Evolutionary conservation across 2,329 filamentous ascomycete genomes (phyloP).

Genomic region (Trichoderma citrinoviride): DNA sequence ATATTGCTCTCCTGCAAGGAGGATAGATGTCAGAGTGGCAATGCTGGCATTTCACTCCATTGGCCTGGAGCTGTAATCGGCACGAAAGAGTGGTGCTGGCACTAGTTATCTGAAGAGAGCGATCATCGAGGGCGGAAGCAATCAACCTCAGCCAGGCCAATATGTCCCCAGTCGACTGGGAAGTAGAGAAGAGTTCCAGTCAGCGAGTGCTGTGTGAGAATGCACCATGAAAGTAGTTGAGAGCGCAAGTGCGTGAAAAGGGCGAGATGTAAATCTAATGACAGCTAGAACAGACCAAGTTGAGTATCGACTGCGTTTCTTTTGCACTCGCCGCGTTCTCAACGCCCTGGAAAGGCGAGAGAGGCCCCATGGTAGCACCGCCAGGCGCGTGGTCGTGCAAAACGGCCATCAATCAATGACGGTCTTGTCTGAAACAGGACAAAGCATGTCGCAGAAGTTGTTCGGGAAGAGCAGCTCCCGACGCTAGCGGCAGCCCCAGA

Average conservation of each 20-base stretch:
- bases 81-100: not conserved
- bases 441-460: constrained; percentile 9
- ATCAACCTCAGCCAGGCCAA: not conserved
- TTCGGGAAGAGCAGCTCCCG: constrained; percentile 13
- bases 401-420: not conserved
- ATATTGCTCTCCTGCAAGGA: not conserved
- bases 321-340: not conserved
- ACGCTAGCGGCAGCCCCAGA: constrained; percentile 3
- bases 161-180: not conserved
- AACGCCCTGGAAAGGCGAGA: not conserved
- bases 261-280: not conserved
- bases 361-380: not conserved
- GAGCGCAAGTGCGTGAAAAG: not conserved
- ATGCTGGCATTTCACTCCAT: not conserved
- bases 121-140: not conserved
- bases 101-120: not conserved
- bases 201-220: not conserved
- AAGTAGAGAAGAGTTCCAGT: not conserved
- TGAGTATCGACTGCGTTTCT: not conserved
- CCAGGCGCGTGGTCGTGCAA: not conserved
- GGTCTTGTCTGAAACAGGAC: constrained; percentile 11
- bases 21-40: not conserved
- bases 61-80: not conserved
- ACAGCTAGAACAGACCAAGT: not conserved
- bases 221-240: not conserved